Percentiles rank a stretch among this genome's conserved stretches.
Evolutionary conservation across 2,329 filamentous ascomycete species (phyloP).

Genomic region (Pseudogymnoascus sp.): DNA sequence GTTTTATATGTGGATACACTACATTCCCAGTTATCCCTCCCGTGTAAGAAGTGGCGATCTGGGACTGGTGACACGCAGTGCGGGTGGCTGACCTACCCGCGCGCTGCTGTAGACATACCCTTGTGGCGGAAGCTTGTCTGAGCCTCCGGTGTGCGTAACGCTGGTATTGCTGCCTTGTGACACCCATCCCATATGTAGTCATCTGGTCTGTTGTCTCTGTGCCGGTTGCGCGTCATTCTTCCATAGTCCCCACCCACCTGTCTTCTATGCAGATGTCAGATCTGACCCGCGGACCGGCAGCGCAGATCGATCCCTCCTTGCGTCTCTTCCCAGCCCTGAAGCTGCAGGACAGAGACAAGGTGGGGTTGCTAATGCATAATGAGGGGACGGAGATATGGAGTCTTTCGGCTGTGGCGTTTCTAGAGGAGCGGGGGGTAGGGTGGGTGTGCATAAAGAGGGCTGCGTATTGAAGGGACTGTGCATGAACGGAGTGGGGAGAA

Average conservation of each 20-base stretch:
- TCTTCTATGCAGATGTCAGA: neutral
- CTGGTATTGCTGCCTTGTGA: neutral
- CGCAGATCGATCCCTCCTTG: neutral
- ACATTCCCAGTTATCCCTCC: no score
- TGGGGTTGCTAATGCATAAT: neutral
- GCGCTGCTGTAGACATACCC: neutral
- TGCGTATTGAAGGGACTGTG: neutral
- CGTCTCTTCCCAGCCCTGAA: neutral
- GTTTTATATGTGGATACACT: no score
- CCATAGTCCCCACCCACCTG: neutral
- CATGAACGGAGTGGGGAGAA: neutral
- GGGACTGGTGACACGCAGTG: neutral
- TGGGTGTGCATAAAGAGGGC: neutral
- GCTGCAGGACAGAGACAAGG: constrained; percentile 1
- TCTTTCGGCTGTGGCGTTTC: neutral
- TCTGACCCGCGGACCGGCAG: neutral
- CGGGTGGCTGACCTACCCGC: constrained; percentile 4
- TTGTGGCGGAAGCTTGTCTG: constrained; percentile 2
- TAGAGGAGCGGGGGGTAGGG: neutral
- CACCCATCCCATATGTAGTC: neutral
- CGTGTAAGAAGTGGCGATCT: neutral
- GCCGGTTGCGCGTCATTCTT: neutral
- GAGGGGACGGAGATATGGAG: neutral
- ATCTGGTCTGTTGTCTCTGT: neutral
- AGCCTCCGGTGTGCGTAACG: neutral